These are phyloP conservation scores for Dioscorea alata DNA, from an alignment of 106 monocot species.

Conservation along the genomic window DNA sequence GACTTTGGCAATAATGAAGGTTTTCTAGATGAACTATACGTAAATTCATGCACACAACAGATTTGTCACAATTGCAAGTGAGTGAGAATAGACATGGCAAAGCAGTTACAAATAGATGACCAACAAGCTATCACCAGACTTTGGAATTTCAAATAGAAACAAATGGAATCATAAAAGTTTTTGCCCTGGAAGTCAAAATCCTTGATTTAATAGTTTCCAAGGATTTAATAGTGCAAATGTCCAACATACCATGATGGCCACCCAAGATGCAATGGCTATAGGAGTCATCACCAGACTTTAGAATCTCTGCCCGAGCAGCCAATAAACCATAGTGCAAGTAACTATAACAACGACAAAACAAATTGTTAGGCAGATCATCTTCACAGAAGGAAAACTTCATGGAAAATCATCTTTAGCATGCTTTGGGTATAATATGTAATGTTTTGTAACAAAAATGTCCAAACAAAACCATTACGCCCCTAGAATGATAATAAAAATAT, in stretches of 20 bases:
- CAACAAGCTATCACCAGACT: not conserved
- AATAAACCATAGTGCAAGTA: slow-evolving; percentile 80
- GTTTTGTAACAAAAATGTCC: not conserved
- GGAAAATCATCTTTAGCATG: not conserved
- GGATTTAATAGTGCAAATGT: not conserved
- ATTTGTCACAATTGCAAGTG: too few species aligned
- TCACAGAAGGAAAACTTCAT: not conserved
- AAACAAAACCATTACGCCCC: not conserved
- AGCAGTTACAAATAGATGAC: not conserved
- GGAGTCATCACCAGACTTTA: slow-evolving; percentile 43
- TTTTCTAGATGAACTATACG: too few species aligned
- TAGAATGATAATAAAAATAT: not conserved
- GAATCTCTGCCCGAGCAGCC: slow-evolving; percentile 78
- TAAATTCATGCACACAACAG: too few species aligned
- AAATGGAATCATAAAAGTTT: not conserved
- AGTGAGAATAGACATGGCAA: too few species aligned
- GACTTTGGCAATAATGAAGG: too few species aligned
- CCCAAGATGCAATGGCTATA: slow-evolving; percentile 56
- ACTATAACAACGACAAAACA: slow-evolving; percentile 25
- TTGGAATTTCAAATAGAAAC: not conserved
- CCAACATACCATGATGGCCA: slow-evolving; percentile 55
- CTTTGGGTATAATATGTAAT: not conserved
- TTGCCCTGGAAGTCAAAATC: not conserved
- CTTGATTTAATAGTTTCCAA: not conserved
- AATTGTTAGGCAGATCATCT: not conserved